Evolutionary conservation across 2,329 filamentous ascomycete species (phyloP), one percentile per base, ranked within the genome.

Genomic region (Purpureocillium lavendulum): DNA sequence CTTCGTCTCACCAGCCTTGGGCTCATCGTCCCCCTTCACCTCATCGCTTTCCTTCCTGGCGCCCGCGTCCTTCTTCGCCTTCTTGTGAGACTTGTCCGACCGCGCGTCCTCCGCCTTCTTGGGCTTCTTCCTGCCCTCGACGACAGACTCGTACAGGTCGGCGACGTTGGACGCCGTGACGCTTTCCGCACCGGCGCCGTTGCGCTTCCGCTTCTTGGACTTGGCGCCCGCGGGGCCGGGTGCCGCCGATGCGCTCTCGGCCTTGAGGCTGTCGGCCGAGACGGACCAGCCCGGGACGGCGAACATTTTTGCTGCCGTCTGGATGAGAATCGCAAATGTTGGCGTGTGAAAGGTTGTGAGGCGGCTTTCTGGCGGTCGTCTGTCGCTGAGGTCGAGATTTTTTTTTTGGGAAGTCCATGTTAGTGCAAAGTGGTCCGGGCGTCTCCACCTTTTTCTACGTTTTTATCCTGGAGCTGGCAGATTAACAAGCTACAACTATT

Each of bases 271-370:
- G 49, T 80, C 76, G 45, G 82, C 74, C 40, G 86, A 78, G 29
- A 96, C 72, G 30, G 87, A 87, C 89, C 90, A 96, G 50, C 92
- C 92, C 54, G 86, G 85, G 24, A 97, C 89, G 9, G 88, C 82
- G 61, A 97, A 97, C 90, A 97, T 90, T 41, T 35, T 48, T 30
- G 7, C 12, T 30, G 26, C 7, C 7, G 26, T 12, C 26, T 7
- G 26, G 8, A 29, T 29, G 8, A 12, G 26, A 12, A 29, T 29
- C 26, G 26, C 26, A n/a, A n/a, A n/a, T n/a, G 10, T 38, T 11
- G 16, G 14, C 24, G 7, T 26, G 29, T 14, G 30, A 35, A 14
- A 11, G 16, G n/a, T 37, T 39, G 35, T 38, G 21, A 26, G 21
- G 21, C 21, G 21, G 21, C n/a, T 26, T 26, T 26, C 21, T 26